phyloP scores from a whole-genome alignment of 1,284 basidiomycete species.

The Cutaneotrichosporon sp. region DNA sequence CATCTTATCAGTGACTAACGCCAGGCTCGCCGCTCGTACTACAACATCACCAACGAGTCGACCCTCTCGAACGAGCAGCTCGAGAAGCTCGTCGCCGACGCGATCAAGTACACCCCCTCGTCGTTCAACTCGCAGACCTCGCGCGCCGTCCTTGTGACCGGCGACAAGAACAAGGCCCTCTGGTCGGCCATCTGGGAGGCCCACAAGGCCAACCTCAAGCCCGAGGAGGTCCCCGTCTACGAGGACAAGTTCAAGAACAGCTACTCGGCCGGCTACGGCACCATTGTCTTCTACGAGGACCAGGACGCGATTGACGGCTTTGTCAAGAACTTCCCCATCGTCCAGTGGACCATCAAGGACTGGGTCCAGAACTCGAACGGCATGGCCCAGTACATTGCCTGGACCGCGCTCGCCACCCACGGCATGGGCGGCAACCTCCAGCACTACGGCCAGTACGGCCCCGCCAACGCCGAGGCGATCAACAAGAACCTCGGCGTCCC shows the following conservation, averaged over 20 bases:
- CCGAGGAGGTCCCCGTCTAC: slow-evolving; percentile 18
- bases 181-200: slow-evolving; percentile 51
- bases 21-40: slow-evolving; percentile 54
- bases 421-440: slow-evolving; percentile 53
- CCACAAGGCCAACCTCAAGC: slow-evolving; percentile 18
- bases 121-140: slow-evolving; percentile 57
- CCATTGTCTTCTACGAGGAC: slow-evolving; percentile 57
- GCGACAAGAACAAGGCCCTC: slow-evolving; percentile 53
- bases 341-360: slow-evolving; percentile 17
- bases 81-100: slow-evolving; percentile 51
- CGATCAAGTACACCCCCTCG: slow-evolving; percentile 55
- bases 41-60: slow-evolving; percentile 52
- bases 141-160: slow-evolving; percentile 55
- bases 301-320: slow-evolving; percentile 54
- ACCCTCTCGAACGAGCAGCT: slow-evolving; percentile 52
- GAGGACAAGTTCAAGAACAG: slow-evolving; percentile 39
- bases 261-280: slow-evolving; percentile 55
- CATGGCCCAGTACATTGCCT: slow-evolving; percentile 50
- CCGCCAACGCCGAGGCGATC: slow-evolving; percentile 33
- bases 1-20: slow-evolving; percentile 4
- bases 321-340: slow-evolving; percentile 50
- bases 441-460: slow-evolving; percentile 32
- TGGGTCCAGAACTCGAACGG: slow-evolving; percentile 26
- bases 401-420: slow-evolving; percentile 50
- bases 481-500: slow-evolving; percentile 44